Evolutionary conservation across 1,139 yeast species (phyloP).

Genomic region (Hansenula sp.): DNA sequence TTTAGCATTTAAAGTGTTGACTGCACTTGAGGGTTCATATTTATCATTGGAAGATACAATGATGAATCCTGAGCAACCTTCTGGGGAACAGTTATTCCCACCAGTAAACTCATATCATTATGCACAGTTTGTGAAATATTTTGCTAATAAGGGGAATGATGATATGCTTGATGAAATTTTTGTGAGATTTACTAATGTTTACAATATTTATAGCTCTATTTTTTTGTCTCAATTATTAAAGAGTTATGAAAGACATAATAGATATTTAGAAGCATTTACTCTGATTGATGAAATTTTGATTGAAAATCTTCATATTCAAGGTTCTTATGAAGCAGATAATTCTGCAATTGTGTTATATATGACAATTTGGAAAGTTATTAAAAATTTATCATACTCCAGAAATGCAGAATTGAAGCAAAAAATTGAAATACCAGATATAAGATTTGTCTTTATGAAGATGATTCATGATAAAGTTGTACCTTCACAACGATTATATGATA

Average conservation of each 20-base stretch:
- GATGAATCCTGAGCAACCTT: neutral
- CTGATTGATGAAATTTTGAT: conserved; percentile 10
- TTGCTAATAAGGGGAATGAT: conserved; percentile 6
- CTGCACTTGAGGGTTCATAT: conserved; percentile 12
- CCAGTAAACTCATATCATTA: conserved; percentile 17
- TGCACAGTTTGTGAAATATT: conserved; percentile 15
- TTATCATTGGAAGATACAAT: neutral
- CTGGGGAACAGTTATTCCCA: conserved; percentile 11
- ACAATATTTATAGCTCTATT: conserved; percentile 12
- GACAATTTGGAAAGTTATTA: conserved; percentile 15
- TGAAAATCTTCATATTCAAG: conserved; percentile 14
- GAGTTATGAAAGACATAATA: conserved; percentile 7
- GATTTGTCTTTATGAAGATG: conserved; percentile 21
- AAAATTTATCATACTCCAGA: conserved; percentile 2
- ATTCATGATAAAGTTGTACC: conserved; percentile 19
- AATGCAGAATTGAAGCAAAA: neutral
- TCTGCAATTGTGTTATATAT: too few species aligned
- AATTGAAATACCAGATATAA: conserved; percentile 10
- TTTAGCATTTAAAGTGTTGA: conserved; percentile 11
- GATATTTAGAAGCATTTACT: conserved; percentile 3
- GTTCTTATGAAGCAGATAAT: neutral
- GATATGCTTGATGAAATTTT: conserved; percentile 7
- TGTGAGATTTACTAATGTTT: conserved; percentile 5
- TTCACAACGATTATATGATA: conserved; percentile 12
- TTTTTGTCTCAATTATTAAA: conserved; percentile 15